A percentile compares a stretch with the other conserved stretches of the same genome.
phyloP scores from a whole-genome alignment of 352 stramenopile genomes.

The Pythium apleroticum region DNA sequence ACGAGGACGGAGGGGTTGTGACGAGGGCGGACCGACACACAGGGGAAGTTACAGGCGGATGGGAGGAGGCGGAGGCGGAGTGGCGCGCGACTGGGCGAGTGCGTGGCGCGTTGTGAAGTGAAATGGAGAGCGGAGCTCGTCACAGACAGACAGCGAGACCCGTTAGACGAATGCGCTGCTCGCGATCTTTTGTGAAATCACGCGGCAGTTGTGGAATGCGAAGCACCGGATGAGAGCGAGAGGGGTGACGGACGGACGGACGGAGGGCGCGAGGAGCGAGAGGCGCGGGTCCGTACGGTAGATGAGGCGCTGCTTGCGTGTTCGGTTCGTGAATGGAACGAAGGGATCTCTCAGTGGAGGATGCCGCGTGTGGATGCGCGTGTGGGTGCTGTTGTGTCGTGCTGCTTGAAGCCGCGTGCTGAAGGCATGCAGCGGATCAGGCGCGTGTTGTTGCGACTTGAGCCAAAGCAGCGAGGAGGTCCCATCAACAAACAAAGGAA shows the following conservation, averaged over 20 bases:
- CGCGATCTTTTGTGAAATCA: neutral
- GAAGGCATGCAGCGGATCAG: neutral
- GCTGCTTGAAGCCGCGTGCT: neutral
- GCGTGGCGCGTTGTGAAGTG: neutral
- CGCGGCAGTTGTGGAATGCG: neutral
- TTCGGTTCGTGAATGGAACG: neutral
- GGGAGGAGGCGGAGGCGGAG: neutral
- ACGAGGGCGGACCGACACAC: neutral
- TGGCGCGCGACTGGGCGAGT: neutral
- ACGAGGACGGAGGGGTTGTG: neutral
- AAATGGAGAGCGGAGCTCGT: neutral
- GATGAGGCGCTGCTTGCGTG: neutral
- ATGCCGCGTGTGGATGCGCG: neutral
- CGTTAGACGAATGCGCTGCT: neutral
- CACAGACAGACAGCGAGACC: neutral
- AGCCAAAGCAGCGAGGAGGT: neutral
- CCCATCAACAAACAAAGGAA: conserved; percentile 17
- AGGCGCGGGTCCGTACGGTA: neutral
- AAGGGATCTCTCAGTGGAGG: neutral
- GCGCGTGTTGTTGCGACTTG: conserved; percentile 22
- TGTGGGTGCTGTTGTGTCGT: neutral
- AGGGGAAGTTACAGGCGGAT: neutral
- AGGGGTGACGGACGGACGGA: neutral
- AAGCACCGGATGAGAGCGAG: neutral
- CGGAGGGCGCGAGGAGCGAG: neutral